Percentiles rank a stretch among this genome's conserved stretches.
Conservation (phyloP, 345 rosid genomes). For the Ailanthus altissimus region DNA sequence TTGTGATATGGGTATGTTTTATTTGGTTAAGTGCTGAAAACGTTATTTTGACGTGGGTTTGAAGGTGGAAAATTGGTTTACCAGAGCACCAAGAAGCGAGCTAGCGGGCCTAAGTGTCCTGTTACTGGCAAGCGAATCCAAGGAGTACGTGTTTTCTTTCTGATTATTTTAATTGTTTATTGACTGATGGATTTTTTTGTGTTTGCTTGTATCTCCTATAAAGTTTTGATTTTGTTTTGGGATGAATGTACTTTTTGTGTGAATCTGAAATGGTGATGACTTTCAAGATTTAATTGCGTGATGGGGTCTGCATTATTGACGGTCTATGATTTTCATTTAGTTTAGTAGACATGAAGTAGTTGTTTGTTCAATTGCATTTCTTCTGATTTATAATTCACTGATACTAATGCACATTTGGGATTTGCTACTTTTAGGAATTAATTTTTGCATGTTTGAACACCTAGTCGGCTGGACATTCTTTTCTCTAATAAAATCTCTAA, state of each 20-base stretch:
- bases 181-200: background rate
- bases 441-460: background rate
- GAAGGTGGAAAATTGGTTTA: constrained; percentile 77
- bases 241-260: background rate
- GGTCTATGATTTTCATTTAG: background rate
- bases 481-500: too few species aligned
- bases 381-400: too few species aligned
- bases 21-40: background rate
- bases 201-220: background rate
- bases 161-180: background rate
- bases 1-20: background rate
- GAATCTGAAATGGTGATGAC: background rate
- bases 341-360: background rate
- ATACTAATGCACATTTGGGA: background rate
- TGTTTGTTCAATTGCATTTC: too few species aligned
- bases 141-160: constrained; percentile 46
- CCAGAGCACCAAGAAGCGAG: constrained; percentile 77
- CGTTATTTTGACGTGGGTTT: background rate
- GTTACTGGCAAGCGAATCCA: constrained; percentile 78
- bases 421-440: background rate
- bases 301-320: background rate
- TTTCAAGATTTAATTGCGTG: background rate
- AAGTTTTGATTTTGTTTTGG: background rate
- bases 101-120: constrained; percentile 70
- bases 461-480: background rate